Percentiles rank a stretch among this genome's conserved stretches.
Evolutionary conservation across 2,329 filamentous ascomycete species (phyloP).

Genomic region (Podosphaera xanthii): DNA sequence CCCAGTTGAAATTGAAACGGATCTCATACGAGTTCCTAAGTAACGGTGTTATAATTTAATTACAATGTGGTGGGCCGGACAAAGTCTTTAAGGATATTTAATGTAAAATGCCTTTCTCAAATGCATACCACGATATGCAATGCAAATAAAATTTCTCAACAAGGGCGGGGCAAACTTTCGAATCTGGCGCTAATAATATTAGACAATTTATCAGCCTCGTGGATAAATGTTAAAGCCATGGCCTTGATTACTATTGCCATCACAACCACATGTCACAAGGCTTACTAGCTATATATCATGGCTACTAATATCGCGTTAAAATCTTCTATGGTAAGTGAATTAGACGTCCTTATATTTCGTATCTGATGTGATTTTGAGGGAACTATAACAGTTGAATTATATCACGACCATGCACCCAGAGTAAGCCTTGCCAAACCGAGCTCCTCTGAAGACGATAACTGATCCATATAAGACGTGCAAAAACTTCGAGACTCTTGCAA

Average conservation of each 20-base stretch:
- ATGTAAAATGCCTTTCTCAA: too few relatives aligned
- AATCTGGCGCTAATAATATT: too few relatives aligned
- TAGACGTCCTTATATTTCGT: neutral
- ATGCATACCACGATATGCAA: too few relatives aligned
- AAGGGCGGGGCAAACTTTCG: too few relatives aligned
- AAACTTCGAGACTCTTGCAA: conserved; percentile 65
- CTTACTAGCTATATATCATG: conserved; percentile 25
- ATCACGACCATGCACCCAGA: conserved; percentile 66
- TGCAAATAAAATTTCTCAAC: too few relatives aligned
- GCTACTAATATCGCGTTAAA: conserved; percentile 59
- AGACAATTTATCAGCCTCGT: neutral
- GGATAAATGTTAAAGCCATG: neutral
- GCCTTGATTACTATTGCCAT: neutral
- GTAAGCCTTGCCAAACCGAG: conserved; percentile 15
- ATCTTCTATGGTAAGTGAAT: conserved; percentile 50
- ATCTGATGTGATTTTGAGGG: conserved; percentile 29
- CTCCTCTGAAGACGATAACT: neutral
- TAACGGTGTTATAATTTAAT: too few relatives aligned
- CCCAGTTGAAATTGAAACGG: too few relatives aligned
- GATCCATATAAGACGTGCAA: conserved; percentile 40
- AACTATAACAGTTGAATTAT: conserved; percentile 68
- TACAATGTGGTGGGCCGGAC: too few relatives aligned
- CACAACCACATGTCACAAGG: neutral
- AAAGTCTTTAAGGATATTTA: too few relatives aligned
- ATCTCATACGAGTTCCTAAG: too few relatives aligned